phyloP scores from a whole-genome alignment of 768 basidiomycete species.

The Grammothele lineata region DNA sequence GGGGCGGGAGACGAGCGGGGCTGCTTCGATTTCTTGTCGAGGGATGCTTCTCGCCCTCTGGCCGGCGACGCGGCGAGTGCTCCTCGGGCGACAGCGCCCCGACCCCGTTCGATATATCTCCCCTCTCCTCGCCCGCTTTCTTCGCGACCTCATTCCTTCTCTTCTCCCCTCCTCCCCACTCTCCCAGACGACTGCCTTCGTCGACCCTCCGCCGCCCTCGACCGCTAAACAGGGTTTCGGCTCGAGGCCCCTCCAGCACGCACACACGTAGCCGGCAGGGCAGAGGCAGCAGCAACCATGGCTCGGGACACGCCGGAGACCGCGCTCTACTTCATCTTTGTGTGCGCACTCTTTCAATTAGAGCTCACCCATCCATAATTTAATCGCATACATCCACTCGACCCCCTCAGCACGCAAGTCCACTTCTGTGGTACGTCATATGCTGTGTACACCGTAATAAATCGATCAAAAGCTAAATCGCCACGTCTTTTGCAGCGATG shows the following conservation, averaged over 20 bases:
- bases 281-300: no score
- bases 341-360: constrained; percentile 46
- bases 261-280: no score
- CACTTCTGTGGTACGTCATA: constrained; percentile 79
- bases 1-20: no score
- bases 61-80: not conserved
- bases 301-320: constrained; percentile 41
- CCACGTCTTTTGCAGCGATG: constrained; percentile 37
- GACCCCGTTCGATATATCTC: constrained; percentile 9
- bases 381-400: no score
- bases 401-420: constrained; percentile 49
- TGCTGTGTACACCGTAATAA: no score
- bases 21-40: constrained; percentile 12
- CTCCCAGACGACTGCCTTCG: no score
- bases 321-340: constrained; percentile 74
- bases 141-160: constrained; percentile 8
- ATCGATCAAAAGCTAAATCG: not conserved
- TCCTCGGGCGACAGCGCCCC: not conserved
- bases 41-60: no score
- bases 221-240: no score
- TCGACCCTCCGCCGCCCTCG: no score
- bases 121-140: not conserved
- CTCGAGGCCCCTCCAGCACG: no score
- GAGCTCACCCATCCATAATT: no score
- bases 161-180: constrained; percentile 5